A percentile compares a stretch with the other conserved stretches of the same genome.
These are phyloP conservation scores for Ustilago curta DNA, from an alignment of 1,284 basidiomycete genomes.

Conservation along the genomic window DNA sequence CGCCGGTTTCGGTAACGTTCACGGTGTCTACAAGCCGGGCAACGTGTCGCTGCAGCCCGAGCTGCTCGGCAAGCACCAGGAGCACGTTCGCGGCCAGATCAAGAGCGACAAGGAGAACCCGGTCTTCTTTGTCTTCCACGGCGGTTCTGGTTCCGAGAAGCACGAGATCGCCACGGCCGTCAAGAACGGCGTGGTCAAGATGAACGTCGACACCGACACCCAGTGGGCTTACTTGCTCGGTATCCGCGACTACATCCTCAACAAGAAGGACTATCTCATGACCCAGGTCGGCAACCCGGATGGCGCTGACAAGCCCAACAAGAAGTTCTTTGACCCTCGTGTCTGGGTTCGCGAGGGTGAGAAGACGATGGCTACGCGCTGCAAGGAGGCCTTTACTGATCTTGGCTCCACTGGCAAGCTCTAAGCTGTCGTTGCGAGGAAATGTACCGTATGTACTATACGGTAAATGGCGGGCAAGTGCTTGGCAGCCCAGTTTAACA, in stretches of 20 bases:
- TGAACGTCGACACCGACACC: conserved; percentile 75
- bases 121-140: conserved; percentile 99
- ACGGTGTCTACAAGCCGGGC: conserved; percentile 72
- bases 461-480: too few species aligned
- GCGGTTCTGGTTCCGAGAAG: conserved; percentile 96
- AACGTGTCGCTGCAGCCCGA: conserved; percentile 88
- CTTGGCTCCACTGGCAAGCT: conserved; percentile 74
- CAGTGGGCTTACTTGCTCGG: conserved; percentile 92
- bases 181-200: conserved; percentile 77
- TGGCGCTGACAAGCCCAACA: conserved; percentile 68
- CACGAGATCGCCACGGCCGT: conserved; percentile 96
- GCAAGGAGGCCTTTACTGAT: conserved; percentile 91
- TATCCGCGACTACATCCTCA: conserved; percentile 73
- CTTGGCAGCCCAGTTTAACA: too few species aligned
- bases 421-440: conserved; percentile 24
- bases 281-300: conserved; percentile 69
- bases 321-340: conserved; percentile 73
- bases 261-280: conserved; percentile 69
- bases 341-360: conserved; percentile 99
- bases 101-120: conserved; percentile 74
- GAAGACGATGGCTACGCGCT: conserved; percentile 88
- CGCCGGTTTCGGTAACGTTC: conserved; percentile 95
- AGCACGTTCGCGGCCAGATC: conserved; percentile 79
- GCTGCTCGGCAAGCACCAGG: conserved; percentile 92
- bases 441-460: too few species aligned